Evolutionary conservation across 805 yeast genomes (phyloP), one percentile per base, ranked within the genome.

Genomic region (Sungouiella thailandica): DNA sequence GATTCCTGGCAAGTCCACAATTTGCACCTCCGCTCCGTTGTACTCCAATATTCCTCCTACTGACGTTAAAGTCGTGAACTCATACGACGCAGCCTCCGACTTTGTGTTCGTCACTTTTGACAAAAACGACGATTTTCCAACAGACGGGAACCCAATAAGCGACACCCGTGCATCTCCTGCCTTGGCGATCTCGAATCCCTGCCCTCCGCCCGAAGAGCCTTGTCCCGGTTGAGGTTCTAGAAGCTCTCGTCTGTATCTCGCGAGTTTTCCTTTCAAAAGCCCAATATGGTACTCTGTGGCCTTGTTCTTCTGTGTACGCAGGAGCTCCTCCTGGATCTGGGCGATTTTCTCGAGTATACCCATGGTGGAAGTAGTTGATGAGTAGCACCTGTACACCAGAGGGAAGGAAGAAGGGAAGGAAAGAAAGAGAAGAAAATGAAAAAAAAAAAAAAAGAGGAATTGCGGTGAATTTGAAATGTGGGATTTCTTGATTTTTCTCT

Each of bases 251-350:
- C 97, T 75, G 53, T 84, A 84, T 44, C 95, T 72, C 7, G 98
- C 98, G 27, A 93, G 74, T 57, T 90, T 93, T 35, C 97, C 98
- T 62, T 90, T 89, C 34, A 93, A 68, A 16, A 90, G 74, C 44
- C 98, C 97, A 53, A 90, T 72, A 58, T 90, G 98, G 60, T 93
- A 89, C 67, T 90, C 97, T 1, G 98, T 90, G 43, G 98, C 97
- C 63, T 90, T 90, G 56, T 90, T 90, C 68, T 93, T 90, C 57
- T 90, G 98, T 20, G 98, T 90, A 41, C 96, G 74, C 22, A 95
- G 77, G 70, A 90, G 79, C 60, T 90, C 98, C 62, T 80, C 87
- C 62, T 89, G 95, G 62, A 90, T 88, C 63, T 80, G 86, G 39
- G 79, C 79, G 49, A 88, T 88, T 55, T 86, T 88, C 43, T 87